phyloP scores from a whole-genome alignment of 495 filamentous ascomycete genomes.

The Stereocaulon alpinum region DNA sequence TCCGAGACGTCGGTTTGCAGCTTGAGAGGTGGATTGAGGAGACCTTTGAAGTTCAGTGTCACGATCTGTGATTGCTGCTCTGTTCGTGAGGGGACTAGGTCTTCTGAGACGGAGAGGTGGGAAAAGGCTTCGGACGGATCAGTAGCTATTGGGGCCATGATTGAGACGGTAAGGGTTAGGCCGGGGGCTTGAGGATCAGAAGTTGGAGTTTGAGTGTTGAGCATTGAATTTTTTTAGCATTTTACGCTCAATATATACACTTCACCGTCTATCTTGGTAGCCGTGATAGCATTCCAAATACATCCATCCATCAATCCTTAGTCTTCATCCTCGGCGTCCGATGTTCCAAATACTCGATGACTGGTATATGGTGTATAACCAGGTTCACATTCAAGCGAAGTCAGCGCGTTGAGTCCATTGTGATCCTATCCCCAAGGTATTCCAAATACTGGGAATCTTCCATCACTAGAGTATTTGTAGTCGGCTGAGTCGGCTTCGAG shows the following conservation, averaged over 20 bases:
- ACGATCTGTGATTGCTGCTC: constrained; percentile 56
- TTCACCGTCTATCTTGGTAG: background rate
- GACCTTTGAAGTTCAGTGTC: constrained; percentile 59
- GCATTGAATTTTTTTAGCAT: background rate
- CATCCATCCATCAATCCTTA: too few species aligned
- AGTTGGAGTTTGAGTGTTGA: background rate
- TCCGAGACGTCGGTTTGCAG: constrained; percentile 75
- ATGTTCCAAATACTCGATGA: too few species aligned
- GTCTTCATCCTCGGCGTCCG: too few species aligned
- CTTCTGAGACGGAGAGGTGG: constrained; percentile 52
- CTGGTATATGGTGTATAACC: too few species aligned
- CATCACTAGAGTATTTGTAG: too few species aligned
- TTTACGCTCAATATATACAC: background rate
- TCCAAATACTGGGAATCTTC: too few species aligned
- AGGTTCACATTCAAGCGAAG: too few species aligned
- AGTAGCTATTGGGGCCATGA: background rate
- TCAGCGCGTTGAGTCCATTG: too few species aligned
- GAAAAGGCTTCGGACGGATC: background rate
- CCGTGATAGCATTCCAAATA: too few species aligned
- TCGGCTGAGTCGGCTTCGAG: background rate
- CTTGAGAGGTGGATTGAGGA: constrained; percentile 56
- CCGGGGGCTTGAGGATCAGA: background rate
- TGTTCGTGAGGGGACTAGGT: constrained; percentile 53
- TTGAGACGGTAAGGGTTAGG: background rate
- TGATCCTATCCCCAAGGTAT: too few species aligned